Evolutionary conservation across 148 eudicot species (phyloP), one percentile per base, ranked within the genome.

Genomic region (Chenopodium album): DNA sequence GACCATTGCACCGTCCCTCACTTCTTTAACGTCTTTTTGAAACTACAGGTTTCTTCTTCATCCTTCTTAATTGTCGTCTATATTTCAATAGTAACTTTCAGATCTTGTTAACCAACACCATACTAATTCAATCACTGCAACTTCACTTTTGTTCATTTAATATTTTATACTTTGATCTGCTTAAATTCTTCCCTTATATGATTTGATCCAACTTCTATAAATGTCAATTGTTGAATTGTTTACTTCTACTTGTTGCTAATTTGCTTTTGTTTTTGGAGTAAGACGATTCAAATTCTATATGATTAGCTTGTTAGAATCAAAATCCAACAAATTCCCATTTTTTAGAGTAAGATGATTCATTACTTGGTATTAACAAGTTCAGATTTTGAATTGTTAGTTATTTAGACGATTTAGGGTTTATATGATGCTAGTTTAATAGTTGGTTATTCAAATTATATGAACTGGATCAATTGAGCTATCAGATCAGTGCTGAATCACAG

Each of bases 201-300:
- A 70, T 79, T 71, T 79, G 76, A 79, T 80, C 76, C 23, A n/a
- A 0, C 22, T 79, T 16, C 9, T 72, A 46, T 3, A 16, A 11
- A 16, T 72, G n/a, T 29, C 41, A 12, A 72, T 71, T 7, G 44
- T 41, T 41, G 8, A 0, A 41, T 44, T 34, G 14, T 44, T 14
- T 71, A 16, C 52, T 41, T 11, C 11, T 66, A 67, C 41, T 12
- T 28, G 5, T 14, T 29, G 17, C 37, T 28, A 13, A 66, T 29
- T 7, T 41, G 44, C 44, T 41, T 41, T 41, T 41, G 44, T 41
- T 41, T 32, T 41, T 41, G 8, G 8, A 41, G 6, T 41, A 41
- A 41, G 2, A 26, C 26, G 26, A 34, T 34, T 34, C 37, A 34
- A 34, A 34, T 4, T 34, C 37, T 34, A 4, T 34, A 34, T 34